phyloP scores from a whole-genome alignment of 2,329 filamentous ascomycete genomes.

The Graphiopsis chlorocephala region DNA sequence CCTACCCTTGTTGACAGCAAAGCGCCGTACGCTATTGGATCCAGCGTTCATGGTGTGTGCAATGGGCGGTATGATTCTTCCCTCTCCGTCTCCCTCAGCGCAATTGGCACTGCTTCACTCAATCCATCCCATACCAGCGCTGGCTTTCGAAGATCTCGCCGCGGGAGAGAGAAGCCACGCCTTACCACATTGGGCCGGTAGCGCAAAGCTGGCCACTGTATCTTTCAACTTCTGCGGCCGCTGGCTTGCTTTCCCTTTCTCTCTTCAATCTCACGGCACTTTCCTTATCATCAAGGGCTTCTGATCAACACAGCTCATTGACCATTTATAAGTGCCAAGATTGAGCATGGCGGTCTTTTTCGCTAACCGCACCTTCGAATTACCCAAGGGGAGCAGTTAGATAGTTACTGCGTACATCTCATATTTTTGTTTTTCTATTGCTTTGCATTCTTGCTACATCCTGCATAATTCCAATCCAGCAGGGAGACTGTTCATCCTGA shows the following conservation, averaged over 20 bases:
- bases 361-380: constrained; percentile 91
- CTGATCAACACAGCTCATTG: constrained; percentile 68
- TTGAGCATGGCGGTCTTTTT: constrained; percentile 78
- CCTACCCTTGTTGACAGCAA: constrained; percentile 42
- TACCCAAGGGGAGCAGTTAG: constrained; percentile 81
- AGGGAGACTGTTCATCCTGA: not conserved
- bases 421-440: not conserved
- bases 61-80: not conserved
- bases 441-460: not conserved
- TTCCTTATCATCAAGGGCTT: constrained; percentile 93
- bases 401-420: constrained; percentile 56
- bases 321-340: constrained; percentile 94
- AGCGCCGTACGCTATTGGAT: constrained; percentile 44
- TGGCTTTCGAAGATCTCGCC: not conserved
- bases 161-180: constrained; percentile 15
- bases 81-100: constrained; percentile 2
- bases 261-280: constrained; percentile 57
- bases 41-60: constrained; percentile 43
- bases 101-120: not conserved
- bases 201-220: constrained; percentile 1
- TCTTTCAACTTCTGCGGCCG: constrained; percentile 13
- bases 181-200: not conserved
- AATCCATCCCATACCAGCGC: constrained; percentile 2
- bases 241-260: constrained; percentile 24
- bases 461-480: not conserved